Conservation (phyloP, 1,284 basidiomycete species). For the Ganoderma boninense region DNA sequence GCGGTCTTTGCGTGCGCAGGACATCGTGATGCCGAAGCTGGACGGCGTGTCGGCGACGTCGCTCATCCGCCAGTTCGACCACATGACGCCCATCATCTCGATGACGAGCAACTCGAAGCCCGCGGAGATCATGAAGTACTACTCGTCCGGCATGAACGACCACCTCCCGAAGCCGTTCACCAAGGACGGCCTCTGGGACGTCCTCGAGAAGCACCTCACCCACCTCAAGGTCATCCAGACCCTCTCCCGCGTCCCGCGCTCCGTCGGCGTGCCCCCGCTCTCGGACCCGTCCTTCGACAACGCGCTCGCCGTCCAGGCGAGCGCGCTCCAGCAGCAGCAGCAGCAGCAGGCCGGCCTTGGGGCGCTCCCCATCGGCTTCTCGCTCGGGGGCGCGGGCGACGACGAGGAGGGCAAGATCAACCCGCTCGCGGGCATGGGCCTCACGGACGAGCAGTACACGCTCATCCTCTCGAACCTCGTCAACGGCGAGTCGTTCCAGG, state of each 20-base stretch:
- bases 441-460: conserved; percentile 80
- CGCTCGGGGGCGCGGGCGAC: conserved; percentile 44
- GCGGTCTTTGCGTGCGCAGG: conserved; percentile 52
- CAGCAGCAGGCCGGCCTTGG: not conserved
- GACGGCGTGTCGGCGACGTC: conserved; percentile 93
- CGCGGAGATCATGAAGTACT: conserved; percentile 92
- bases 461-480: conserved; percentile 73
- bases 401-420: conserved; percentile 68
- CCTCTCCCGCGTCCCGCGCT: conserved; percentile 75
- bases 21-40: conserved; percentile 94
- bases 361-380: conserved; percentile 30
- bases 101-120: conserved; percentile 97
- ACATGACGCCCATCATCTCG: conserved; percentile 94
- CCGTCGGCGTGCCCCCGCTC: conserved; percentile 76
- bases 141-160: conserved; percentile 95
- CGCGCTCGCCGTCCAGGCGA: conserved; percentile 49
- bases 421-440: conserved; percentile 77
- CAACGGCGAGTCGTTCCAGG: conserved; percentile 61
- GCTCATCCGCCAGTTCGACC: conserved; percentile 93
- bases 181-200: conserved; percentile 88
- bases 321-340: conserved; percentile 18
- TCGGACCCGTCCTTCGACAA: conserved; percentile 69
- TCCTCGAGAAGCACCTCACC: conserved; percentile 96
- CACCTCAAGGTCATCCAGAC: conserved; percentile 93
- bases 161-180: conserved; percentile 98